Percentiles rank a stretch among this genome's conserved stretches.
Evolutionary conservation across 164 flowering plant species (phyloP).

Genomic region (Vitis vinifera): ASM3070453v1 NC_081809.1:21251501-21252000

Average conservation of each 20-base stretch:
- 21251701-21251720: conserved; percentile 2
- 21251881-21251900: conserved; percentile 30
- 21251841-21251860: conserved; percentile 10
- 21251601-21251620: no score
- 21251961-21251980: conserved; percentile 29
- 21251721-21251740: background rate
- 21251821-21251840: background rate
- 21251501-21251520: no score
- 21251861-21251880: conserved; percentile 20
- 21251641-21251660: no score
- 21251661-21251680: conserved; percentile 5
- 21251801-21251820: background rate
- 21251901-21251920: conserved; percentile 25
- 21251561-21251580: no score
- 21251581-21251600: no score
- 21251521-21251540: no score
- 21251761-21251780: background rate
- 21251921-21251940: conserved; percentile 9
- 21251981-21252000: background rate
- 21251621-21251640: no score
- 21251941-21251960: conserved; percentile 27
- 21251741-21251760: conserved; percentile 2
- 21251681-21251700: background rate
- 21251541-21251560: no score
- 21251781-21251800: background rate